Base-by-base conservation (phyloP, 73 alveolate species). In the Blepharisma japonicum region DNA sequence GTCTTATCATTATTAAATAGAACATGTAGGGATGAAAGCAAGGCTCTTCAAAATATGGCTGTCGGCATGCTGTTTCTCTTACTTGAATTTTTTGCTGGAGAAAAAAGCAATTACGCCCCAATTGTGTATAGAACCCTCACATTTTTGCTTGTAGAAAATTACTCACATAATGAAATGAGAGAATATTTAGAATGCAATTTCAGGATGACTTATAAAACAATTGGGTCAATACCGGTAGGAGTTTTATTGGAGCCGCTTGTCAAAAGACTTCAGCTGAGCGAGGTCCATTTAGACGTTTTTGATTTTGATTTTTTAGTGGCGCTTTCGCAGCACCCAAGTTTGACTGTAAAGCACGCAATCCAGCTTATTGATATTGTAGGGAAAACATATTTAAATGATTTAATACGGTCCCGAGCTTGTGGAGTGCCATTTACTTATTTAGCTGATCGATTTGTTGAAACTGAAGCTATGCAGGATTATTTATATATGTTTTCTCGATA, bases 131-230 rank as follows among this genome's bases (percentile, higher is more conserved):
- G 91, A 83, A 85, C 95, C 23, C 81, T 95, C 74, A 91, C 97
- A 6, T 95, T 97, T 79, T 84, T 93, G n/a, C 83, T 95, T 66
- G 94, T 97, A n/a, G 99, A 95, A 68, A 91, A 91, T 81, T 98
- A 96, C 70, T 81, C 87, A 50, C 95, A 95, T 85, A 68, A 87
- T 18, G 79, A 81, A 32, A 84, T 94, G 38, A 85, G 99, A 77
- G 98, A 97, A 61, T 94, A 85, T 74, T 89, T 96, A 77, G 56
- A 91, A 71, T 80, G 86, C n/a, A 97, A 97, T 71, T 97, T 95
- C 82, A 80, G 76, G 27, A 49, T 91, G 55, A 79, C 88, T 32
- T 95, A 91, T 71, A 92, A 91, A 68, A 68, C 88, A 49, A 77
- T 92, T 42, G 90, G 85, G 50, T 77, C 97, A 18, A 94, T 97